Conservation (phyloP, 2,329 filamentous ascomycete genomes). For the Aquanectria penicillioides region DNA sequence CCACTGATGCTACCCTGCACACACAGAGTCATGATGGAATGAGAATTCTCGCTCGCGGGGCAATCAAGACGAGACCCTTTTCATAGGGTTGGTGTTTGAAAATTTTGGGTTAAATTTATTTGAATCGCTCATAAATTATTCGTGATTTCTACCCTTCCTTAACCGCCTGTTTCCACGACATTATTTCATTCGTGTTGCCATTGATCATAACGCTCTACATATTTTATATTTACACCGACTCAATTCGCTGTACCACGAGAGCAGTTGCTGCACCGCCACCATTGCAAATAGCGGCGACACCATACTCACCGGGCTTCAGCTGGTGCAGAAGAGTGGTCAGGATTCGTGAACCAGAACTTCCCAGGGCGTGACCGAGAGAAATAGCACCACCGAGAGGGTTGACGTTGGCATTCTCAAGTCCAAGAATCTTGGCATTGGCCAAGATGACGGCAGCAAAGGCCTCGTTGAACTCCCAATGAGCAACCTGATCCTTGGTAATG, state of each 20-base stretch:
- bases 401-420: constrained; percentile 80
- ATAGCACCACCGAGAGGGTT: constrained; percentile 93
- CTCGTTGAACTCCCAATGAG: constrained; percentile 98
- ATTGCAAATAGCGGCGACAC: constrained; percentile 96
- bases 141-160: neutral
- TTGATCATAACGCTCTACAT: neutral
- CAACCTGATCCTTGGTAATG: constrained; percentile 89
- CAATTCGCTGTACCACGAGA: constrained; percentile 87
- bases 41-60: too few relatives aligned
- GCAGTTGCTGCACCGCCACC: constrained; percentile 93
- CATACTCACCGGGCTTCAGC: constrained; percentile 91
- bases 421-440: constrained; percentile 92
- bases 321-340: constrained; percentile 91
- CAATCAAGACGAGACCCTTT: too few relatives aligned
- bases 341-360: constrained; percentile 92
- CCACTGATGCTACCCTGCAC: too few relatives aligned
- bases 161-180: neutral
- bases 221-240: constrained; percentile 57
- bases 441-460: constrained; percentile 96
- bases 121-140: constrained; percentile 3
- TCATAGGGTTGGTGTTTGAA: too few relatives aligned
- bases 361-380: constrained; percentile 88
- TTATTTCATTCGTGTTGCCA: neutral
- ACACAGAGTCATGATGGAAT: too few relatives aligned
- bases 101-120: neutral